phyloP scores from a whole-genome alignment of 345 rosid genomes.

The Citrus sinensis region DVS_A1.0 CM039165.1:32458501-32459000 shows the following conservation, averaged over 20 bases:
- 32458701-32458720: background rate
- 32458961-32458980: background rate
- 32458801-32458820: constrained; percentile 91
- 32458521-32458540: background rate
- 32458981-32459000: background rate
- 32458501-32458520: background rate
- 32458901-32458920: constrained; percentile 44
- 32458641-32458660: background rate
- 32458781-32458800: constrained; percentile 95
- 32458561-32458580: constrained; percentile 2
- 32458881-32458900: constrained; percentile 86
- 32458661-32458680: background rate
- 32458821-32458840: constrained; percentile 91
- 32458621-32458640: background rate
- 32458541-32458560: background rate
- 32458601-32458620: background rate
- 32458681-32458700: background rate
- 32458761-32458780: constrained; percentile 94
- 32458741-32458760: constrained; percentile 14
- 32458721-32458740: background rate
- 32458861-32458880: constrained; percentile 76
- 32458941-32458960: constrained; percentile 1
- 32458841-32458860: constrained; percentile 99
- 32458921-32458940: constrained; percentile 1
- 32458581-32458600: background rate